Evolutionary conservation across 2,329 filamentous ascomycete genomes (phyloP), one percentile per base, ranked within the genome.

Genomic region (Allantophomopsis cytisporea): DNA sequence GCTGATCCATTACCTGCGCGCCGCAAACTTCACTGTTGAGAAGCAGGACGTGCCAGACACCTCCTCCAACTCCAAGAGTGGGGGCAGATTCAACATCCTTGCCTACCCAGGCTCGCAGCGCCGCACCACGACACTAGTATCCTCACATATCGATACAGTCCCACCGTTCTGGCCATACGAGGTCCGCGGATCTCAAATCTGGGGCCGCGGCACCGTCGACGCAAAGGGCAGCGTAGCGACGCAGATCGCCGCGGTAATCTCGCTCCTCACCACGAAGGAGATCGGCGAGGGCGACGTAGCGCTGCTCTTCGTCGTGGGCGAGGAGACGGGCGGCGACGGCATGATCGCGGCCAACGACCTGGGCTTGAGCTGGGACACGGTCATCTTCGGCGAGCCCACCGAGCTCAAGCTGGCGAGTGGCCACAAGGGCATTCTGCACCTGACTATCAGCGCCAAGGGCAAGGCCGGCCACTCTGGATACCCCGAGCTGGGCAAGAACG

Each of bases 371-470:
- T 79, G 76, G 64, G 69, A 80, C 28, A 76, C 85, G 3, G 78
- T 85, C 50, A 82, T 91, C 52, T 96, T 95, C 53, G 89, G 91
- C 32, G 91, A 98, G 57, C 89, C 89, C 1, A 98, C 91, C 0
- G 86, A 94, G 52, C 74, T 80, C 48, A 85, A 83, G 58, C 78
- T 96, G 15, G 87, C 86, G 0, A 80, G 83, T 40, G 91, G 89
- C 2, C 89, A 96, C 68, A 96, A 98, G 64, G 89, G 91, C 32
- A 82, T 79, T 41, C 57, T 87, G 4, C 70, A 71, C 35, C 80
- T 87, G 52, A 63, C 68, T 2, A 52, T 96, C 43, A 64, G 64
- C 12, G 83, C 83, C 0, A 71, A 68, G 23, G 89, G 89, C 21
- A 80, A 79, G 44, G 84, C 80, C 0, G 86, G 83, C 2, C 91